Percentiles rank a stretch among this genome's conserved stretches.
Evolutionary conservation across 345 rosid genomes (phyloP).

Genomic region (Viola odorata): DNA sequence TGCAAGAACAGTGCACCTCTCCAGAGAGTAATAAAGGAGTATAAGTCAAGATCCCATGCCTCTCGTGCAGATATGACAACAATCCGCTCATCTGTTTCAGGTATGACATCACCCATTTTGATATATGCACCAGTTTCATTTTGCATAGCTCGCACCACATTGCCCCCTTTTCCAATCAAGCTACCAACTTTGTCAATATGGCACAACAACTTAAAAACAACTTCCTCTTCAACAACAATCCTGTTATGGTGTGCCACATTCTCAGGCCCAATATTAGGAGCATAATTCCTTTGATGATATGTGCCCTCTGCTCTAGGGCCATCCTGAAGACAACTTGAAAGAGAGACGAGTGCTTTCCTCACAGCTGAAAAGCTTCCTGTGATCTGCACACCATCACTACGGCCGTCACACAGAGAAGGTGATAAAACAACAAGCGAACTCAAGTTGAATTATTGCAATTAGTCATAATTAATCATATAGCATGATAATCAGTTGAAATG

Average conservation of each 20-base stretch:
- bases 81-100: constrained; percentile 60
- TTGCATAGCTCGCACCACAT: constrained; percentile 48
- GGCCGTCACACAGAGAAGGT: neutral
- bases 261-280: constrained; percentile 50
- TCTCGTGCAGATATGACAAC: constrained; percentile 71
- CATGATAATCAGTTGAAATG: no score
- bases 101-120: constrained; percentile 51
- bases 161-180: constrained; percentile 81
- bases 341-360: constrained; percentile 51
- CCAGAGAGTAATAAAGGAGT: constrained; percentile 17
- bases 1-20: constrained; percentile 16
- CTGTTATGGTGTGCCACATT: constrained; percentile 41
- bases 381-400: constrained; percentile 34
- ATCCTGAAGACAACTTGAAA: constrained; percentile 49
- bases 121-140: constrained; percentile 71
- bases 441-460: neutral
- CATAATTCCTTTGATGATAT: constrained; percentile 31
- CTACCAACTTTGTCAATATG: constrained; percentile 72
- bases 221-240: constrained; percentile 53
- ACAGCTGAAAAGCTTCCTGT: constrained; percentile 49
- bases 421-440: neutral
- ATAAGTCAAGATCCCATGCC: constrained; percentile 37
- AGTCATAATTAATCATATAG: no score
- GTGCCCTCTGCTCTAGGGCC: constrained; percentile 30
- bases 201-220: constrained; percentile 55